Evolutionary conservation across 1,139 yeast species (phyloP).

Genomic region (Taphrina flavorubra): DNA sequence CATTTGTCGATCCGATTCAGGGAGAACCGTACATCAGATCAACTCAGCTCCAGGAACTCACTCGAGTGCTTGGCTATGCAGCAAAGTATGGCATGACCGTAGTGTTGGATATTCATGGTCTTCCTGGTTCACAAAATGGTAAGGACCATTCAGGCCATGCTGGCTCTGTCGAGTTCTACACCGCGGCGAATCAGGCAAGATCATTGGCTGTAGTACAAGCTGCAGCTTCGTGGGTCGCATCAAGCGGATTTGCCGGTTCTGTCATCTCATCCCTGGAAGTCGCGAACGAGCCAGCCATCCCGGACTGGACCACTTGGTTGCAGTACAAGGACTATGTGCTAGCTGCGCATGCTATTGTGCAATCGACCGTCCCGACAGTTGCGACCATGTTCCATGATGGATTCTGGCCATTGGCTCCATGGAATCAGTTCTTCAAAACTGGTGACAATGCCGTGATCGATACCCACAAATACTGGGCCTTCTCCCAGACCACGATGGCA

Average conservation of each 20-base stretch:
- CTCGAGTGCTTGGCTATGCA: slow-evolving; percentile 79
- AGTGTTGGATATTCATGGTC: slow-evolving; percentile 95
- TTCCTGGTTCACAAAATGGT: slow-evolving; percentile 95
- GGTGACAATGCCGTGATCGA: slow-evolving; percentile 35
- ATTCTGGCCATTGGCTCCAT: slow-evolving; percentile 84
- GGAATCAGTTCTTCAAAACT: slow-evolving; percentile 49
- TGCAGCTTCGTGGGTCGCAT: slow-evolving; percentile 79
- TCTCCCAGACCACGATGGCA: slow-evolving; percentile 63
- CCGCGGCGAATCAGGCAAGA: slow-evolving; percentile 53
- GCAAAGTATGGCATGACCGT: slow-evolving; percentile 66
- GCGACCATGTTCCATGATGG: slow-evolving; percentile 55
- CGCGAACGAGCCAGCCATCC: slow-evolving; percentile 63
- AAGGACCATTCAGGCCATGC: slow-evolving; percentile 93
- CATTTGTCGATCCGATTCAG: slow-evolving; percentile 62
- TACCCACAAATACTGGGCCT: slow-evolving; percentile 69
- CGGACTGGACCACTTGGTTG: slow-evolving; percentile 32
- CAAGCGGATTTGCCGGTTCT: slow-evolving; percentile 47
- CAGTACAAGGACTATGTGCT: slow-evolving; percentile 46
- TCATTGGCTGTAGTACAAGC: slow-evolving; percentile 69
- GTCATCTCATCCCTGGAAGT: slow-evolving; percentile 59
- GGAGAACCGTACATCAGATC: slow-evolving; percentile 90
- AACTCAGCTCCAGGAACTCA: slow-evolving; percentile 68
- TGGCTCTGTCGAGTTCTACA: slow-evolving; percentile 40
- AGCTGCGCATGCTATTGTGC: slow-evolving; percentile 45
- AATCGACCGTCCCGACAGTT: slow-evolving; percentile 25